Evolutionary conservation across 495 filamentous ascomycete genomes (phyloP).

Genomic region (Cetradonia linearis): DNA sequence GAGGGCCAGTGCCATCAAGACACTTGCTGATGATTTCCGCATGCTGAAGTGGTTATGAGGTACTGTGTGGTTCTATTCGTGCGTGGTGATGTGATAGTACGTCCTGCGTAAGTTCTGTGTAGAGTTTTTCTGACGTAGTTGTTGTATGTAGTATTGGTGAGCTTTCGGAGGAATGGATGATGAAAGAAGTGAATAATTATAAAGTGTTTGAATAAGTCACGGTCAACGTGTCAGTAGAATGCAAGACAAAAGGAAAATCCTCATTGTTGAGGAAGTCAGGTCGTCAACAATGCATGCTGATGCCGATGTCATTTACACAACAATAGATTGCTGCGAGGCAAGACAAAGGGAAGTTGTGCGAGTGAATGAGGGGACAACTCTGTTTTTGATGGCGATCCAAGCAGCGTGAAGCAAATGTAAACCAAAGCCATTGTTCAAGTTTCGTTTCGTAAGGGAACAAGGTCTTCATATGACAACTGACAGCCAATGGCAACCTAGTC

Average conservation of each 20-base stretch:
- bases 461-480: not conserved
- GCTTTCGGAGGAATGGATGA: not conserved
- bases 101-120: constrained; percentile 8
- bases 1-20: constrained; percentile 29
- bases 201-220: constrained; percentile 1
- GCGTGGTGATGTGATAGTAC: constrained; percentile 4
- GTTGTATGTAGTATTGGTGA: not conserved
- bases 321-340: not conserved
- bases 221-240: constrained; percentile 18
- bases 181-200: not conserved
- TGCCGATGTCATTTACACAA: constrained; percentile 7
- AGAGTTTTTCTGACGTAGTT: not conserved
- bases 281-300: constrained; percentile 5
- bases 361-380: not conserved
- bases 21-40: constrained; percentile 12
- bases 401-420: not conserved
- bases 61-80: not conserved
- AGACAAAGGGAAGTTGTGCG: not conserved
- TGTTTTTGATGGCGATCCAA: not conserved
- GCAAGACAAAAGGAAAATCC: constrained; percentile 4
- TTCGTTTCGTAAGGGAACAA: not conserved
- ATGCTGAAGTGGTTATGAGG: constrained; percentile 2
- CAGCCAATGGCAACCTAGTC: not conserved
- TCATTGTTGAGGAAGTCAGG: not conserved
- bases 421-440: not conserved